Base-by-base conservation (phyloP, 148 eudicot species). In the Fagopyrum esculentum region DNA sequence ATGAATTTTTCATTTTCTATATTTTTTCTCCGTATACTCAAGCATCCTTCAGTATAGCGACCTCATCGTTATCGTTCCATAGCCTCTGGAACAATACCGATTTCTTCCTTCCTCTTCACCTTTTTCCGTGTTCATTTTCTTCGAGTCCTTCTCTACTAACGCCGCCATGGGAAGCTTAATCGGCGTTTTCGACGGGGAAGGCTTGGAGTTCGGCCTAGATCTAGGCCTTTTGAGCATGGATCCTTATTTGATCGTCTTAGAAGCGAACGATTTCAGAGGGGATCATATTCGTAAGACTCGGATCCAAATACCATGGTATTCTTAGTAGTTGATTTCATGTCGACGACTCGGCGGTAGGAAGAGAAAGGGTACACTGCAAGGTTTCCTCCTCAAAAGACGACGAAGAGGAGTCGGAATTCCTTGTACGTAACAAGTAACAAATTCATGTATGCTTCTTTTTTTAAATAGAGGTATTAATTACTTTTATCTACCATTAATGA, bases 31-130 rank as follows among this genome's bases (percentile, higher is more conserved):
- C 19, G 10, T 72, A 17, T 80, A 88, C 16, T 88, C 85, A 26
- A 86, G 82, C 77, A 86, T 80, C 9, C 91, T 84, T 68, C 13
- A 88, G 12, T 2, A 88, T 59, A 30, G 50, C 83, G 35, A 86
- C 73, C 78, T 86, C 91, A 61, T 88, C 89, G 0, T 84, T 86
- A 10, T 80, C 87, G 44, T 85, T 84, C 82, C 83, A 87, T 16
- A 87, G 8, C 76, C n/a, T n/a, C n/a, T n/a, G n/a, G n/a, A n/a
- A n/a, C n/a, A n/a, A n/a, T n/a, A n/a, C n/a, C n/a, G n/a, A n/a
- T n/a, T n/a, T n/a, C n/a, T n/a, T n/a, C n/a, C n/a, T n/a, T n/a
- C n/a, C n/a, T n/a, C n/a, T n/a, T n/a, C n/a, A n/a, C n/a, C n/a
- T n/a, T n/a, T n/a, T n/a, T n/a, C n/a, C n/a, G n/a, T n/a, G n/a